Evolutionary conservation across 768 basidiomycete genomes (phyloP), one percentile per base, ranked within the genome.

Genomic region (Leccinum subtestaceum): DNA sequence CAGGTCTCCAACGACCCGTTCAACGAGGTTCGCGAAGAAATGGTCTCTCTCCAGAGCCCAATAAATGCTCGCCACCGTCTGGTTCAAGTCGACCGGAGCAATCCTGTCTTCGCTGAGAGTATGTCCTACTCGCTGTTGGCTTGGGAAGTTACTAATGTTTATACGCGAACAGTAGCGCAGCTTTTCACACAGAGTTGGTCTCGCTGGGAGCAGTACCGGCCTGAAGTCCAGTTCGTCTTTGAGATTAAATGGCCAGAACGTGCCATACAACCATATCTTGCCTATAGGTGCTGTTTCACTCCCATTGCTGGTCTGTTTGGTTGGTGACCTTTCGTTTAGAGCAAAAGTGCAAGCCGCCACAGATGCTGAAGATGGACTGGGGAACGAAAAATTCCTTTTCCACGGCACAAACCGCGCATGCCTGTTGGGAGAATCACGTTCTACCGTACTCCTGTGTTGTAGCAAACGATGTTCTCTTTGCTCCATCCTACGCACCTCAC

Each of bases 371-470:
- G 56, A 55, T 17, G 56, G 56, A 12, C 49, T 31, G 15, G 61
- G 62, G 32, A 63, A 63, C n/a, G 61, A 63, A 5, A 58, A 52
- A 7, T 51, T 51, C 34, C 48, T 57, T n/a, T 63, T 63, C 27
- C 61, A 62, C 27, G 60, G 61, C 8, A 63, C 62, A 31, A 63
- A 63, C 9, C 62, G 62, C 40, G 61, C 62, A 15, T 63, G 53
- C 25, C 15, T 63, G 50, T 31, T 63, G 5, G 62, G 61, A 47
- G 62, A 63, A 52, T 63, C 62, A 12, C 11, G 56, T 11, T 63
- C 61, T 7, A 43, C 62, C 8, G 23, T 59, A 7, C 53, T 63
- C 19, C 29, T 58, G 7, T 63, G 53, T 36, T 31, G 23, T 27
- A 56, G 45, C 49, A 49, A 55, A 45, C 52, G 19, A 48, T 63